phyloP scores from a whole-genome alignment of 2,329 filamentous ascomycete species.

The Delphinella strobiligena region DNA sequence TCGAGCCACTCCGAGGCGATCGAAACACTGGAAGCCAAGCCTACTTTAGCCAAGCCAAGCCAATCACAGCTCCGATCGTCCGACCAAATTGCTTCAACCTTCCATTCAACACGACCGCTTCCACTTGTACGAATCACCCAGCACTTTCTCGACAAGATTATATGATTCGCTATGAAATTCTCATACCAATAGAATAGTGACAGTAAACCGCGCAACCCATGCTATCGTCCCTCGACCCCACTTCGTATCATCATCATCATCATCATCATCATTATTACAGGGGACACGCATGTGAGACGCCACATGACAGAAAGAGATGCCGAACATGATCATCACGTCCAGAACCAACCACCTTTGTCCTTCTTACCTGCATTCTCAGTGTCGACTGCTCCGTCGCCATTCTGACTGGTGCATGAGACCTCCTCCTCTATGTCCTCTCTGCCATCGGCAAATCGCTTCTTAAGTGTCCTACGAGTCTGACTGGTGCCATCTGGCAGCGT shows the following conservation, averaged over 20 bases:
- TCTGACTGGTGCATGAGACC: slow-evolving; percentile 28
- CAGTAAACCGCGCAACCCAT: too few species aligned
- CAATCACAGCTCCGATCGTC: too few species aligned
- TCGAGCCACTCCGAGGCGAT: too few species aligned
- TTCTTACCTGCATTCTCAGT: slow-evolving; percentile 4
- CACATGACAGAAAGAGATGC: neutral
- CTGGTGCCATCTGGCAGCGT: slow-evolving; percentile 45
- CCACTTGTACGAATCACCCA: too few species aligned
- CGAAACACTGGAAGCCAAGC: too few species aligned
- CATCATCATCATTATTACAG: neutral
- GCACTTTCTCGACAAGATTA: too few species aligned
- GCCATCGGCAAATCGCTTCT: slow-evolving; percentile 48
- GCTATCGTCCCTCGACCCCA: too few species aligned
- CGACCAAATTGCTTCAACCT: too few species aligned
- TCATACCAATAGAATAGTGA: too few species aligned
- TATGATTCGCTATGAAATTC: too few species aligned
- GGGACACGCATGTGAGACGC: neutral
- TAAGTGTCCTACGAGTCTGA: slow-evolving; percentile 44
- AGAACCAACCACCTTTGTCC: slow-evolving; percentile 5
- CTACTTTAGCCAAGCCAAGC: too few species aligned
- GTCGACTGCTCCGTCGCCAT: neutral
- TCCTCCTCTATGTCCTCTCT: slow-evolving; percentile 47
- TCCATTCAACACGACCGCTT: too few species aligned
- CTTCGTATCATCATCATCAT: neutral
- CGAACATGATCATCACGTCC: neutral